Conservation (phyloP, 164 flowering plant species). For the Brasenia schreberi region DNA sequence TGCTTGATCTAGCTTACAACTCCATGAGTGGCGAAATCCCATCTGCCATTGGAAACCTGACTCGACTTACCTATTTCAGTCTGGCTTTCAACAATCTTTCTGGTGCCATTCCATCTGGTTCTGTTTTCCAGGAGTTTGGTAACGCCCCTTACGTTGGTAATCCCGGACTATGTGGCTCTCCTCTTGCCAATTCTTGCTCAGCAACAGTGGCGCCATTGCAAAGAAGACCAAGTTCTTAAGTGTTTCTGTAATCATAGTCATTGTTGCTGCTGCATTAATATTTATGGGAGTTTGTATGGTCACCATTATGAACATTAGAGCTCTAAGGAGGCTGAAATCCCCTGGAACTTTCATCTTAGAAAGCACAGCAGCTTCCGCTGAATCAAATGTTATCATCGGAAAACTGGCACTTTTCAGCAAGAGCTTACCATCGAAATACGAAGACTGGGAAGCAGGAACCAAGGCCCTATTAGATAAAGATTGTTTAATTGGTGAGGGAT, state of each 20-base stretch:
- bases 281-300: constrained; percentile 69
- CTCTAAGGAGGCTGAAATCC: constrained; percentile 29
- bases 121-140: constrained; percentile 43
- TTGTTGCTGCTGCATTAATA: constrained; percentile 85
- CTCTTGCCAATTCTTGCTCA: constrained; percentile 38
- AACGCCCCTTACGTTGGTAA: constrained; percentile 55
- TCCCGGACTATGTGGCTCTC: constrained; percentile 66
- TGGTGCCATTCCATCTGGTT: constrained; percentile 48
- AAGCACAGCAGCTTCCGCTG: constrained; percentile 70
- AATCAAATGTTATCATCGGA: constrained; percentile 73
- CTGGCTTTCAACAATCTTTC: constrained; percentile 69
- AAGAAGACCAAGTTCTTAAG: constrained; percentile 39
- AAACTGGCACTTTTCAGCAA: constrained; percentile 93
- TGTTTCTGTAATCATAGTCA: constrained; percentile 72
- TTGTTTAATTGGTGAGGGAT: constrained; percentile 70
- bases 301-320: constrained; percentile 48
- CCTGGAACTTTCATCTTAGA: constrained; percentile 34
- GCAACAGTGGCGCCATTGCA: constrained; percentile 11
- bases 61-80: constrained; percentile 45
- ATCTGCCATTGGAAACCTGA: constrained; percentile 44
- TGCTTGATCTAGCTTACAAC: constrained; percentile 67
- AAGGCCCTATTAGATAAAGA: constrained; percentile 91
- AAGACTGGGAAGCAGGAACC: constrained; percentile 96
- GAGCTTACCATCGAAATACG: constrained; percentile 79
- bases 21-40: constrained; percentile 61